Conservation (phyloP, 2,329 filamentous ascomycete species). For the Beauveria sp. region DNA sequence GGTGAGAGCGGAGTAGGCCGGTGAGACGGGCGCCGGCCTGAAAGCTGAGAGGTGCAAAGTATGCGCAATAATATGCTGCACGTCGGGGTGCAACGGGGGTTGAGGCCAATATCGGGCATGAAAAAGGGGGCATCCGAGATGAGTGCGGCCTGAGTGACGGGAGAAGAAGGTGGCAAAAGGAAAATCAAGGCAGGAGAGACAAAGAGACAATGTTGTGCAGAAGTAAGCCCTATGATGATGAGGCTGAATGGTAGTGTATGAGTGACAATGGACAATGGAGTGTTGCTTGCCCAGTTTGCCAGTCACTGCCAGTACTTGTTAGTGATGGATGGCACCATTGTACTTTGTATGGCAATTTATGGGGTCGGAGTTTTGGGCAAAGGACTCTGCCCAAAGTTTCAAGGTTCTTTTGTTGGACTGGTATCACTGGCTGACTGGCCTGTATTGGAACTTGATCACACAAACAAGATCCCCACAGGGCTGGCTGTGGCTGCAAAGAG, state of each 20-base stretch:
- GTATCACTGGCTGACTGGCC: not conserved
- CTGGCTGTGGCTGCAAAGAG: not conserved
- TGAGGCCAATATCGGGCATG: not conserved
- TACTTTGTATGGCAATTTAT: too few species aligned
- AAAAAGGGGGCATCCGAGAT: not conserved
- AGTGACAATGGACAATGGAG: too few species aligned
- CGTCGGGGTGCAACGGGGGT: too few species aligned
- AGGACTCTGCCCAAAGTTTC: too few species aligned
- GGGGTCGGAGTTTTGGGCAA: too few species aligned
- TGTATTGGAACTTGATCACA: not conserved
- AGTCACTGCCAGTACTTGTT: too few species aligned
- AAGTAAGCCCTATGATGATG: too few species aligned
- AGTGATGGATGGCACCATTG: too few species aligned
- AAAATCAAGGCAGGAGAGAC: not conserved
- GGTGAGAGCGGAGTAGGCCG: not conserved
- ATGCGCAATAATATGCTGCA: too few species aligned
- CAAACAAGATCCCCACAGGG: not conserved
- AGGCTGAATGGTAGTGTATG: too few species aligned
- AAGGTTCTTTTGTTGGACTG: not conserved
- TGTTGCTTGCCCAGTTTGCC: too few species aligned
- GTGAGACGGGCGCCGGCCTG: not conserved
- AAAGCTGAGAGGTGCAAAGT: not conserved
- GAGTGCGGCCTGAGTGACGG: not conserved
- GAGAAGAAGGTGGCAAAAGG: not conserved
- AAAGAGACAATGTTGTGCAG: too few species aligned